Base-by-base conservation (phyloP, 192 early-diverging fungal species). In the Podila clonocystis region DNA sequence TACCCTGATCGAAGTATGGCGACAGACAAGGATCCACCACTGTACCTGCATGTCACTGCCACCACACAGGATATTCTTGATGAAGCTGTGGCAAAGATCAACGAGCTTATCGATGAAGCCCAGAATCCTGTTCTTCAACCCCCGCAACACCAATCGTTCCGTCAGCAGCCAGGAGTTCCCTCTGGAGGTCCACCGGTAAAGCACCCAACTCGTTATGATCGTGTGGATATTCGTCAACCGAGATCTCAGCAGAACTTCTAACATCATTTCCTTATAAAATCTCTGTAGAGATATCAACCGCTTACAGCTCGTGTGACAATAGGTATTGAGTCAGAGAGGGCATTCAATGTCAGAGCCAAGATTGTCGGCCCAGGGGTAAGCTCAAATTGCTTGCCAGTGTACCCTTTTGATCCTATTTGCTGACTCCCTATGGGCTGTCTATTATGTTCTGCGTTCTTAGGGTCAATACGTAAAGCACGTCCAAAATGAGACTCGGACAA, bases 401-500 rank as follows among this genome's bases (percentile, higher is more conserved):
- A 6, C 22, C 28, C 28, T 41, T 8, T 63, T 8, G 4, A n/a
- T 5, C 1, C 62, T 38, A 4, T 38, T 34, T 20, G 5, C 11
- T 20, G 36, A 22, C 38, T 24, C 8, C 30, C 20, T 20, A 55
- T 12, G 33, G 50, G 15, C 20, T 20, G 8, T 13, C 52, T 13
- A 20, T 9, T 41, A 5, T 22, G 20, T 26, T 82, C 20, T 41
- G 5, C 9, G 22, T 22, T 82, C 82, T 28, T 65, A 75, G 73
- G 76, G 76, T 19, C 70, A 79, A 38, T 95, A 94, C 82, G 93
- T 97, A 61, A 95, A 96, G 76, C 94, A 95, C 78, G 95, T 97
- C 59, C 92, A 96, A 73, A 86, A 86, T 55, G 91, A 91, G 48
- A 95, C 96, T 4, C 85, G 87, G 0, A 89, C 94, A 24, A 88